A percentile compares a stretch with the other conserved stretches of the same genome.
Evolutionary conservation across 164 flowering plant genomes (phyloP).

Genomic region (Berberis vulgaris): DNA sequence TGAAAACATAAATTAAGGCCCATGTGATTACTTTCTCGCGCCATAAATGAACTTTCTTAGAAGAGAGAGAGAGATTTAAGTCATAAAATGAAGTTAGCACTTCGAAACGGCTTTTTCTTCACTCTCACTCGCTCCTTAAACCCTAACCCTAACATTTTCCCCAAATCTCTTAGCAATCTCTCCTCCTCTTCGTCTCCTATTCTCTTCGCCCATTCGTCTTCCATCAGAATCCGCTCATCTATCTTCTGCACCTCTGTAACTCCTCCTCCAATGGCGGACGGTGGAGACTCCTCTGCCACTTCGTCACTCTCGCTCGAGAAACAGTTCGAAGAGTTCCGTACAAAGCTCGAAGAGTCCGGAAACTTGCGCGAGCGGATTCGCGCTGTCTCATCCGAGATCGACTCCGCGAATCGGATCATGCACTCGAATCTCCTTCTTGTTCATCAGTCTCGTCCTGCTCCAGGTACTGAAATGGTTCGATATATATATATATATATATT

Average conservation of each 20-base stretch:
- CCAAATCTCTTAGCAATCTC: not conserved
- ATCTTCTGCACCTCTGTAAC: too few species aligned
- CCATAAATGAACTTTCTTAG: too few species aligned
- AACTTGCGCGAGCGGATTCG: constrained; percentile 58
- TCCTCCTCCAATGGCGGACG: too few species aligned
- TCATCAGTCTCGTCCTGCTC: constrained; percentile 71
- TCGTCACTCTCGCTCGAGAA: constrained; percentile 40
- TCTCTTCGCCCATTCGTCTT: not conserved
- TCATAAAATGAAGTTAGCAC: too few species aligned
- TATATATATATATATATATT: not conserved
- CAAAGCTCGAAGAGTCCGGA: constrained; percentile 64
- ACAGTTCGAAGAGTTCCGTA: constrained; percentile 64
- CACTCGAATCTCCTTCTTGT: constrained; percentile 67
- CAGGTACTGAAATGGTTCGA: constrained; percentile 35
- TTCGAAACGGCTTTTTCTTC: constrained; percentile 11
- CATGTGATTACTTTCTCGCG: too few species aligned
- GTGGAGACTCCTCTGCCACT: constrained; percentile 7
- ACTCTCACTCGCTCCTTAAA: constrained; percentile 27
- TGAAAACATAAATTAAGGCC: too few species aligned
- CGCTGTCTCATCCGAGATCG: constrained; percentile 56
- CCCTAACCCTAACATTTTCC: constrained; percentile 24
- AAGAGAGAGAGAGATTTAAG: too few species aligned
- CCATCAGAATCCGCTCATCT: too few species aligned
- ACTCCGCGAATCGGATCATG: constrained; percentile 55
- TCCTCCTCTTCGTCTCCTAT: not conserved